A percentile compares a stretch with the other conserved stretches of the same genome.
phyloP scores from a whole-genome alignment of 2,329 filamentous ascomycete species.

The Furcasterigmium furcatum region DNA sequence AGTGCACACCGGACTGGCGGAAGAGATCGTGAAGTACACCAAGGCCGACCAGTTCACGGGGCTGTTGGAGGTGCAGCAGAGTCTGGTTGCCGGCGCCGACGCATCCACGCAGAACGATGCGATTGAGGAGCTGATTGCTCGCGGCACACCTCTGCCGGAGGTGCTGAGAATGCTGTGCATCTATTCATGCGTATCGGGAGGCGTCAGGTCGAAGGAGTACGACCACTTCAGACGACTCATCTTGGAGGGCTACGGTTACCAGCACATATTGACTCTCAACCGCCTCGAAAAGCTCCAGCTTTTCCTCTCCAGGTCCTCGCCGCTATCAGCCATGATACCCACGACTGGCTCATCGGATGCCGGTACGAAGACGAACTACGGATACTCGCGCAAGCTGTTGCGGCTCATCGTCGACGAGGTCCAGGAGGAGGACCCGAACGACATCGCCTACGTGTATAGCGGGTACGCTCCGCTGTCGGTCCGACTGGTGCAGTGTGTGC shows the following conservation, averaged over 20 bases:
- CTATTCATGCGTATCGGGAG: constrained; percentile 86
- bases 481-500: constrained; percentile 83
- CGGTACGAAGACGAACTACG: constrained; percentile 81
- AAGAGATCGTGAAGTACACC: constrained; percentile 94
- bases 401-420: constrained; percentile 94
- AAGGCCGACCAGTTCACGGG: constrained; percentile 85
- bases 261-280: constrained; percentile 86
- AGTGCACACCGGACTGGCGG: constrained; percentile 85
- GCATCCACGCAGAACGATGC: constrained; percentile 84
- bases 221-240: constrained; percentile 87
- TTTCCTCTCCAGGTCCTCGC: constrained; percentile 73
- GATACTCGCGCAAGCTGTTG: constrained; percentile 79
- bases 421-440: constrained; percentile 89
- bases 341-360: constrained; percentile 58
- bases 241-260: constrained; percentile 89
- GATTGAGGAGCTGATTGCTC: constrained; percentile 92
- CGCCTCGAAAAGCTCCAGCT: constrained; percentile 87
- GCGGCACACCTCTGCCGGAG: constrained; percentile 75
- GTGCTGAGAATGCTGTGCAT: constrained; percentile 84
- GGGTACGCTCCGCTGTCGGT: constrained; percentile 93
- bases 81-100: constrained; percentile 86
- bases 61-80: constrained; percentile 90
- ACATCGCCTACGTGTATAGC: constrained; percentile 96
- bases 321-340: constrained; percentile 77
- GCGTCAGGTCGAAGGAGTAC: constrained; percentile 82